Base-by-base conservation (phyloP, 805 yeast species). In the Candida sphagnicola region DNA sequence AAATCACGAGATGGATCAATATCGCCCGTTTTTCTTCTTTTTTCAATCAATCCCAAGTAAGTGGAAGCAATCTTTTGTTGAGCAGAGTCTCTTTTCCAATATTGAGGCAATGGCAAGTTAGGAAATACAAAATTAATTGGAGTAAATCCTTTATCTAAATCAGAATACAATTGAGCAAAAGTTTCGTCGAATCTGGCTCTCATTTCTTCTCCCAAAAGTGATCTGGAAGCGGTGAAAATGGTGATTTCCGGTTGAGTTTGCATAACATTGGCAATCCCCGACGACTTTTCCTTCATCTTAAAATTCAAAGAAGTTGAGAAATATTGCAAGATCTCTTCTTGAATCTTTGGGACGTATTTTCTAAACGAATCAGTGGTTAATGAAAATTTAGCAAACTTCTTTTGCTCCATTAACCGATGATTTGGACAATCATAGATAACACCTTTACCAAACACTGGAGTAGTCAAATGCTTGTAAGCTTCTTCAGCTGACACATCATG, bases 391-490 rank as follows among this genome's bases (percentile, higher is more conserved):
- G 90, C 95, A 56, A 93, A 93, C 70, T 89, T 93, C 78, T 93
- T 93, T 66, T 93, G 99, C 62, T 93, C 99, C 99, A 93, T 93
- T 55, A 93, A 77, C 49, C 89, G 80, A 54, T 80, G 67, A 68
- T 93, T 93, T 46, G 99, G 88, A 66, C 97, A 91, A 67, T 93
- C 99, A 61, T 93, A 93, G 38, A 93, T 85, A 39, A 93, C 99
- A 54, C 98, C 99, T 56, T 89, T 80, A 53, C 99, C 99, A 51
- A 93, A 93, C 12, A 89, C 96, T 11, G 99, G 99, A n/a, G 98
- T 91, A n/a, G 99, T 93, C 64, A 93, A 75, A 59, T 90, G 96
- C 45, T 82, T 75, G 69, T 93, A 93, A 28, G 97, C 98, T 35
- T 85, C 97, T 61, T 93, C 98, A 34, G 99, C 99, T 35, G 89